Evolutionary conservation across 2,329 filamentous ascomycete species (phyloP).

Genomic region (Colletotrichum sp.): DNA sequence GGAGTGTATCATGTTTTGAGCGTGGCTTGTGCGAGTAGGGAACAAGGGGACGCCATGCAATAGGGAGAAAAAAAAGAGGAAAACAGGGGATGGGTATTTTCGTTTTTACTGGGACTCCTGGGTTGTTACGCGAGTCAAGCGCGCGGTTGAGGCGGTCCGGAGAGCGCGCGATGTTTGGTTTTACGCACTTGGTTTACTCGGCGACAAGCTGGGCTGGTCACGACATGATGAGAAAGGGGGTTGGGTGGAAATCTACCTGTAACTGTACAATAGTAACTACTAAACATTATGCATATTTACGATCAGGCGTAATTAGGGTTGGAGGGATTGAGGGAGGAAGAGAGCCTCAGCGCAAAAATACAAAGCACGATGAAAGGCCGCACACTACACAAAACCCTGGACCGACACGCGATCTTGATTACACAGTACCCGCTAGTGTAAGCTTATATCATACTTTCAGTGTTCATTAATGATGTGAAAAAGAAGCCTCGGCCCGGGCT

Average conservation of each 20-base stretch:
- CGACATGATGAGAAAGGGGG: conserved; percentile 13
- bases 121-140: conserved; percentile 12
- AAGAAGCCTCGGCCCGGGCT: background rate
- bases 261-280: conserved; percentile 19
- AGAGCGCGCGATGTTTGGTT: background rate
- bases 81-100: background rate
- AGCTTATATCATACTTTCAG: background rate
- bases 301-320: background rate
- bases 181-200: background rate
- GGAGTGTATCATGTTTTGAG: conserved; percentile 72
- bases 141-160: background rate
- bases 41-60: background rate
- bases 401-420: background rate
- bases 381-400: background rate
- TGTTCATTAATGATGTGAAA: background rate
- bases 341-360: background rate
- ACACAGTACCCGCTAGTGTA: background rate
- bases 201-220: conserved; percentile 15
- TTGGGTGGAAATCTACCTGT: background rate
- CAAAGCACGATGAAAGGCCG: background rate
- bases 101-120: background rate
- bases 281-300: conserved; percentile 10
- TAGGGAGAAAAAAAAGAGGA: background rate
- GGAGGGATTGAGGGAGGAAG: background rate
- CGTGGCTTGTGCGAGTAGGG: background rate